Evolutionary conservation across 768 basidiomycete genomes (phyloP).

Genomic region (Collybia sordida): DNA sequence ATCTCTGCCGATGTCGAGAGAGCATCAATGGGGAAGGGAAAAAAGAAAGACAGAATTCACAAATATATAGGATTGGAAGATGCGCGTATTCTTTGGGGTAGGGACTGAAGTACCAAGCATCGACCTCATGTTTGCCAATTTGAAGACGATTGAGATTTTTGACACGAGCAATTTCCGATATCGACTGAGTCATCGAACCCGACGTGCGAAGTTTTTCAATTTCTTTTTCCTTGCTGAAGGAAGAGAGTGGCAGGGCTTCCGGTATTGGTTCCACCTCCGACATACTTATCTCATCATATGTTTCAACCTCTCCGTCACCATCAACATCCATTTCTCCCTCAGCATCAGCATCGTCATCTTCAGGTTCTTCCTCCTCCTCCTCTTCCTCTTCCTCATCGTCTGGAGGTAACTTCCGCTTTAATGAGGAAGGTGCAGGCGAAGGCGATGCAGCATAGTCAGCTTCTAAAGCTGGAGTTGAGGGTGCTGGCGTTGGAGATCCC

Average conservation of each 20-base stretch:
- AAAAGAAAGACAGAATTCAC: slow-evolving; percentile 97
- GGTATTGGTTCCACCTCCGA: slow-evolving; percentile 41
- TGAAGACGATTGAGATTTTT: slow-evolving; percentile 97
- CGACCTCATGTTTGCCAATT: slow-evolving; percentile 95
- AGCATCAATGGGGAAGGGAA: slow-evolving; percentile 92
- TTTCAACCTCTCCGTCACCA: slow-evolving; percentile 72
- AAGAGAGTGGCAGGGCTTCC: slow-evolving; percentile 50
- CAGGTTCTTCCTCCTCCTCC: slow-evolving; percentile 58
- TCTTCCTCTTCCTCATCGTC: slow-evolving; percentile 71
- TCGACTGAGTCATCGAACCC: slow-evolving; percentile 98
- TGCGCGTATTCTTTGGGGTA: slow-evolving; percentile 99
- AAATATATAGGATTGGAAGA: slow-evolving; percentile 92
- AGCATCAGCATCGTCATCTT: slow-evolving; percentile 52
- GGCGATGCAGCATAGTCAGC: slow-evolving; percentile 46
- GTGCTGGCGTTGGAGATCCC: slow-evolving; percentile 55
- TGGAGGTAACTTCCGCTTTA: slow-evolving; percentile 69
- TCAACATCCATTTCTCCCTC: slow-evolving; percentile 77
- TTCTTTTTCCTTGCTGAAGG: slow-evolving; percentile 96
- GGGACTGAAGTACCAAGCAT: slow-evolving; percentile 99
- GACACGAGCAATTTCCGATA: slow-evolving; percentile 96
- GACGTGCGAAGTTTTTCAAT: slow-evolving; percentile 98
- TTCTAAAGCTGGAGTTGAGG: slow-evolving; percentile 21
- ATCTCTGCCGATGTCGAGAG: slow-evolving; percentile 86
- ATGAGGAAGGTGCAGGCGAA: slow-evolving; percentile 49
- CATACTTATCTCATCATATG: slow-evolving; percentile 66